These are phyloP conservation scores for Zymoseptoria crescenta DNA, from an alignment of 2,329 filamentous ascomycete species.

Conservation along the genomic window DNA sequence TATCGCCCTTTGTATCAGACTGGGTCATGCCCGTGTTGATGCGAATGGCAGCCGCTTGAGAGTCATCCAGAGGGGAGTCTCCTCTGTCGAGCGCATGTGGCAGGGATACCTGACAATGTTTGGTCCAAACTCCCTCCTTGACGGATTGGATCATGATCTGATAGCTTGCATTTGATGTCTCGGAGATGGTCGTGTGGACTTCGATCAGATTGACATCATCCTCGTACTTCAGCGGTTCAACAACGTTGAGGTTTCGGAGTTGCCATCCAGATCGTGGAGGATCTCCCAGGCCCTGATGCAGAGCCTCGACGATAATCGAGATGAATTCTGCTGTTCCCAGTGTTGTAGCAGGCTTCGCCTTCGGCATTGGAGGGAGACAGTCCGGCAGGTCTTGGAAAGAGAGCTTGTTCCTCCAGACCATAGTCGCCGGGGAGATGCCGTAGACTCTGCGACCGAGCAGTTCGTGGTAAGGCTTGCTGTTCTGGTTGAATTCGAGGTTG, in stretches of 20 bases:
- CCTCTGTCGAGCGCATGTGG: background rate
- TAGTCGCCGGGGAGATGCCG: background rate
- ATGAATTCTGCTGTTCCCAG: background rate
- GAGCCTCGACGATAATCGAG: background rate
- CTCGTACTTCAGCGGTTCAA: background rate
- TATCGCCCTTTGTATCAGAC: background rate
- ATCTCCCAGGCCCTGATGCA: background rate
- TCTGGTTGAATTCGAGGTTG: background rate
- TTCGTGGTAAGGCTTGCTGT: background rate
- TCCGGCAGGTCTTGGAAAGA: background rate
- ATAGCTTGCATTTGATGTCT: background rate
- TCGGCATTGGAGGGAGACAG: background rate
- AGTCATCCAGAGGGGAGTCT: background rate
- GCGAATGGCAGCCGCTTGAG: background rate
- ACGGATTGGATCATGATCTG: background rate
- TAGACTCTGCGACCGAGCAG: background rate
- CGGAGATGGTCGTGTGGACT: background rate
- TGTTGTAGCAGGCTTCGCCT: background rate
- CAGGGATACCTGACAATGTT: background rate
- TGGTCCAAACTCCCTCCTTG: background rate
- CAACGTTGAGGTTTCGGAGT: background rate
- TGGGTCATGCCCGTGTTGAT: background rate
- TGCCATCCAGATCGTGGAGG: background rate
- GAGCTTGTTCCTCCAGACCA: background rate
- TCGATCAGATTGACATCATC: background rate